phyloP scores from a whole-genome alignment of 257 asterid genomes.

The Solanum rostratum region DNA sequence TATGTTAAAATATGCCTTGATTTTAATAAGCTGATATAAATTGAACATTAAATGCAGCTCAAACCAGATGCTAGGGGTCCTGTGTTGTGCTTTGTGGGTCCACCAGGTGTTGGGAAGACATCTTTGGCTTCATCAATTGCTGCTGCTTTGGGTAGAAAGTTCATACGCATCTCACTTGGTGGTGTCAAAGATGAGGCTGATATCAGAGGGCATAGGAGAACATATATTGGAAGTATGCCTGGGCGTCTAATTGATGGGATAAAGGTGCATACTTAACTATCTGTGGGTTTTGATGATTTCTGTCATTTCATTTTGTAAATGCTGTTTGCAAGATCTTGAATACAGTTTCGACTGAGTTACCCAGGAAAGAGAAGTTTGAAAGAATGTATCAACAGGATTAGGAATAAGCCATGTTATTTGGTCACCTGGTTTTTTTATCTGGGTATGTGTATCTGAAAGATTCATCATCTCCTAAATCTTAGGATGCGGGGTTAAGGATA shows the following conservation, averaged over 20 bases:
- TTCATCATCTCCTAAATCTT: background rate
- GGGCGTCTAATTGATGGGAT: constrained; percentile 98
- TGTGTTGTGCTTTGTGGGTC: constrained; percentile 95
- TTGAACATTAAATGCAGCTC: constrained; percentile 49
- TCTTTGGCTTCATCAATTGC: constrained; percentile 97
- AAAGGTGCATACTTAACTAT: constrained; percentile 36
- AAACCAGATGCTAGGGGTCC: constrained; percentile 99
- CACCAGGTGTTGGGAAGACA: constrained; percentile 99
- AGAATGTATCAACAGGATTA: background rate
- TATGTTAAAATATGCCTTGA: background rate
- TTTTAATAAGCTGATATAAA: background rate
- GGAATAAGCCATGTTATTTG: background rate
- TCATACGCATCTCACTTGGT: constrained; percentile 92
- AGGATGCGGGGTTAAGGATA: background rate
- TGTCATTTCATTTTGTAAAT: background rate
- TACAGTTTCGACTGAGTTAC: background rate
- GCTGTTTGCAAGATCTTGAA: background rate
- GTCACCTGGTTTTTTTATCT: background rate
- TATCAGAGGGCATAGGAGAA: constrained; percentile 96
- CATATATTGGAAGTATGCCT: constrained; percentile 98
- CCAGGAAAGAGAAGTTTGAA: background rate
- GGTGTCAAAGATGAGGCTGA: constrained; percentile 99
- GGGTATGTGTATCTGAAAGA: background rate
- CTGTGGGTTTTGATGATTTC: background rate
- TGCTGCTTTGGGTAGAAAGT: constrained; percentile 92